Conservation (phyloP, 192 early-diverging fungal species). For the Allomyces javanicus region DNA sequence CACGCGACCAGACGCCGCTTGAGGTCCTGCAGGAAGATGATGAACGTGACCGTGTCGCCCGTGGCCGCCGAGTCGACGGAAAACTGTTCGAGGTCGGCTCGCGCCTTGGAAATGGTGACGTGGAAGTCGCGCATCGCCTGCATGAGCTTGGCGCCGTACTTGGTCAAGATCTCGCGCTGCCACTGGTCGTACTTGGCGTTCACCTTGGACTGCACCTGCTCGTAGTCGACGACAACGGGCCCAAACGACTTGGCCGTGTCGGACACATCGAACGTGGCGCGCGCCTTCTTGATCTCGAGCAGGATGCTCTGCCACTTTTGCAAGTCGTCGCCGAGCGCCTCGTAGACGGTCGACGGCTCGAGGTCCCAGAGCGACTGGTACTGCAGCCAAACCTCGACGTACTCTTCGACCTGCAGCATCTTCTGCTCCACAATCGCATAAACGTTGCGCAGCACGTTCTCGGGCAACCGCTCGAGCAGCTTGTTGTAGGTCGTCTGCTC, state of each 20-base stretch:
- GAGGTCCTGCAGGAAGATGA: slow-evolving; percentile 90
- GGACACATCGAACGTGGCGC: slow-evolving; percentile 89
- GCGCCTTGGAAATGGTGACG: slow-evolving; percentile 46
- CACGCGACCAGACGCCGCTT: slow-evolving; percentile 60
- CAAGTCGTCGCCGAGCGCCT: slow-evolving; percentile 71
- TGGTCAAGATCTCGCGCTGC: slow-evolving; percentile 88
- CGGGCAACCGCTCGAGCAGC: slow-evolving; percentile 45
- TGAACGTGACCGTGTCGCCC: slow-evolving; percentile 75
- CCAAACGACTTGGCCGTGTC: slow-evolving; percentile 78
- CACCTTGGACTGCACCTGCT: slow-evolving; percentile 95
- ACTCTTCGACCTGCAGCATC: slow-evolving; percentile 51
- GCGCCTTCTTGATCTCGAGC: slow-evolving; percentile 79
- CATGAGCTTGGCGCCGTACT: slow-evolving; percentile 66
- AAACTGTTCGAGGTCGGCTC: slow-evolving; percentile 72
- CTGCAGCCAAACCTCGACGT: slow-evolving; percentile 86
- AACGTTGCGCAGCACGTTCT: slow-evolving; percentile 46
- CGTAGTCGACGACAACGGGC: slow-evolving; percentile 76
- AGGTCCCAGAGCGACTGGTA: slow-evolving; percentile 99
- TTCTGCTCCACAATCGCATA: slow-evolving; percentile 70
- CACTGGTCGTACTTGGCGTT: slow-evolving; percentile 93
- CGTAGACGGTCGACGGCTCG: slow-evolving; percentile 63
- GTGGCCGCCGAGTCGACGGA: slow-evolving; percentile 67
- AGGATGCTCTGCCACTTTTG: slow-evolving; percentile 82
- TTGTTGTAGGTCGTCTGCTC: slow-evolving; percentile 15
- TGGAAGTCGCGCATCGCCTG: slow-evolving; percentile 66